A percentile compares a stretch with the other conserved stretches of the same genome.
These are phyloP conservation scores for Malus hybrid DNA, from an alignment of 331 rosid genomes.

Conservation along the genomic window DNA sequence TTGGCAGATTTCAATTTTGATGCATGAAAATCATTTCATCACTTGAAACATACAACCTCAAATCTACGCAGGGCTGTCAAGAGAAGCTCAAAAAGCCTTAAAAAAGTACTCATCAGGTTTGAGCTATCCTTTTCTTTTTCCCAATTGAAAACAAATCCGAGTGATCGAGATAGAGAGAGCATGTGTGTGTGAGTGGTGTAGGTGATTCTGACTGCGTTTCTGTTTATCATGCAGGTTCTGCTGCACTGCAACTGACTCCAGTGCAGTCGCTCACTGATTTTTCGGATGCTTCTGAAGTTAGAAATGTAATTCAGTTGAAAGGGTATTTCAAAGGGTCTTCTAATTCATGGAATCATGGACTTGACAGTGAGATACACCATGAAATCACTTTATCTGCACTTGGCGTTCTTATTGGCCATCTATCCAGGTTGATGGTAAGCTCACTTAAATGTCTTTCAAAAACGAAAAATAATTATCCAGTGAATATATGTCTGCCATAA, in stretches of 20 bases:
- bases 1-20: conserved; percentile 4
- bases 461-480: background rate
- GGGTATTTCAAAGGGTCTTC: conserved; percentile 75
- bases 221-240: conserved; percentile 49
- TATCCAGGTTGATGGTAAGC: conserved; percentile 81
- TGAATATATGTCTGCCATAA: conserved; percentile 5
- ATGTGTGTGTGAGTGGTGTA: background rate
- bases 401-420: conserved; percentile 72
- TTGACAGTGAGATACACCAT: conserved; percentile 37
- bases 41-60: conserved; percentile 4
- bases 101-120: conserved; percentile 76
- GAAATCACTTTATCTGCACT: conserved; percentile 64
- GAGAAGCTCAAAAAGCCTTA: conserved; percentile 70
- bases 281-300: conserved; percentile 49
- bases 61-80: conserved; percentile 57
- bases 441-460: conserved; percentile 10
- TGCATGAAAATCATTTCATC: conserved; percentile 5
- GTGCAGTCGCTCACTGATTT: conserved; percentile 44
- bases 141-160: background rate
- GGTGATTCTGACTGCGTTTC: conserved; percentile 4
- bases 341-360: conserved; percentile 45
- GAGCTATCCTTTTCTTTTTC: conserved; percentile 10
- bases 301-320: conserved; percentile 49
- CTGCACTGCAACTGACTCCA: conserved; percentile 57
- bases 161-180: background rate